Base-by-base conservation (phyloP, 768 basidiomycete species). In the Leucosporidium creatinivorum region DNA sequence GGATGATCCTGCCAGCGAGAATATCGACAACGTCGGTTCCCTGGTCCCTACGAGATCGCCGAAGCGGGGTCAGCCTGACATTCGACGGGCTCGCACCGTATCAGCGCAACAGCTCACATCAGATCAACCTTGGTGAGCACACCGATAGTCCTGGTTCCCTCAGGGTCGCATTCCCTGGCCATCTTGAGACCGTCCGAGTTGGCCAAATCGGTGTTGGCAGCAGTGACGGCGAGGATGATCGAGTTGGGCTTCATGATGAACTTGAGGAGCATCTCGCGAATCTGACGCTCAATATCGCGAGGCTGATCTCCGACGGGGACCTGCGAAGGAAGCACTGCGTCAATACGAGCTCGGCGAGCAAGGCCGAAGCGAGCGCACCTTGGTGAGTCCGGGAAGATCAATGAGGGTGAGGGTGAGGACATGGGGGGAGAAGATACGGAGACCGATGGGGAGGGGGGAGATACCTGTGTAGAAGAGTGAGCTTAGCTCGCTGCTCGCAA, bases 1-100 rank as follows among this genome's bases (percentile, higher is more conserved):
- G 96, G 76, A 98, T 97, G 73, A 99, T 86, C 59, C 96, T 86
- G 13, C 96, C 94, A 6, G 96, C 96, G 58, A 99, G 85, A 77
- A 99, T 98, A 79, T 99, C 96, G 33, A 99, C 93, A 47, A 99
- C 96, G 78, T 99, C 94, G 9, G 94, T 98, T 63, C 96, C 96
- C 75, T 84, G 84, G 81, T 99, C 94, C 91, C 91, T 94, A 63
- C n/a, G 4, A 25, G 44, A 44, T 44, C 33, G 67, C n/a, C 64
- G 26, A 66, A 47, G 47, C n/a, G 28, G 48, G 36, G 25, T 66
- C 30, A 39, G 57, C 57, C 33, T 36, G 33, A 31, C 12, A 48
- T 30, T 50, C 26, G 18, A 50, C 50, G 67, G 58, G 33, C 10
- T 33, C 33, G 33, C 33, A 10, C 33, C 33, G 33, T 10, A 10